These are phyloP conservation scores for Phoenix dactylifera DNA, from an alignment of 176 grass and related monocot species.

Conservation along the genomic window DNA sequence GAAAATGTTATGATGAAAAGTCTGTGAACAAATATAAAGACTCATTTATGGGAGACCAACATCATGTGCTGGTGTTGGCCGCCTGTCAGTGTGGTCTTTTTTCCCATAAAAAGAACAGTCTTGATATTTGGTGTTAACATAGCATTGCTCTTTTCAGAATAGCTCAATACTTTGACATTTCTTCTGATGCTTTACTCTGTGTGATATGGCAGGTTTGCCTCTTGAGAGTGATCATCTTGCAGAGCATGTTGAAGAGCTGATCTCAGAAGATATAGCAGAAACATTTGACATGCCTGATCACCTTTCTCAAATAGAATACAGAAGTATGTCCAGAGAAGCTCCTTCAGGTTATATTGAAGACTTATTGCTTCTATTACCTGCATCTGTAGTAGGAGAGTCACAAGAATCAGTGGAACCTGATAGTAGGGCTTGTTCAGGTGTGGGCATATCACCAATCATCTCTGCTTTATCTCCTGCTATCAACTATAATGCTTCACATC, in stretches of 20 bases:
- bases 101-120: too few species aligned
- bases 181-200: constrained; percentile 8
- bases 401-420: constrained; percentile 12
- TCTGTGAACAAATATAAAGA: too few species aligned
- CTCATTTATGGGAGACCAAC: too few species aligned
- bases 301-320: constrained; percentile 33
- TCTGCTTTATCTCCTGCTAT: constrained; percentile 12
- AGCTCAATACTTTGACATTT: background rate
- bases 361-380: constrained; percentile 16
- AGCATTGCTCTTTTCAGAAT: constrained; percentile 10
- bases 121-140: constrained; percentile 14
- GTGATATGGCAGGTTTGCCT: constrained; percentile 40
- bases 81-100: too few species aligned
- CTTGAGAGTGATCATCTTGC: constrained; percentile 17
- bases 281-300: constrained; percentile 18
- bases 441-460: constrained; percentile 14
- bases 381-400: constrained; percentile 19
- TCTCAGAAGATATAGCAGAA: constrained; percentile 24
- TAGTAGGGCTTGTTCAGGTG: constrained; percentile 21
- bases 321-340: constrained; percentile 20
- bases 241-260: constrained; percentile 23
- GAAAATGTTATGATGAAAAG: too few species aligned
- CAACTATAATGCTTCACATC: constrained; percentile 7
- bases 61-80: too few species aligned
- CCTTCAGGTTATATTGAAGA: constrained; percentile 26